These are phyloP conservation scores for Penicillium sclerotiorum DNA, from an alignment of 2,329 filamentous ascomycete species.

Conservation along the genomic window DNA sequence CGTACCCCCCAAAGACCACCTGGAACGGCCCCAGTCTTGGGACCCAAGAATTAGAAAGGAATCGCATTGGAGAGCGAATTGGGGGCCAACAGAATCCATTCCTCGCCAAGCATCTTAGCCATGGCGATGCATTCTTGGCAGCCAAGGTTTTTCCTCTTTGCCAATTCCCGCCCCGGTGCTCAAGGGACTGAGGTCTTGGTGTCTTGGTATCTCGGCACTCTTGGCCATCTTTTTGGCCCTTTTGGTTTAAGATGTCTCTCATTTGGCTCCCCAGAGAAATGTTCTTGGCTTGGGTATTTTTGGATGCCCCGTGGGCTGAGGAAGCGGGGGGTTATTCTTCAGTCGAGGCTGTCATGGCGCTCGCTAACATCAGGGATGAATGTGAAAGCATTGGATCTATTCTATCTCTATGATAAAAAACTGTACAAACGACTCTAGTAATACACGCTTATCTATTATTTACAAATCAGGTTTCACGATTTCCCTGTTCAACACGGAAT, in stretches of 20 bases:
- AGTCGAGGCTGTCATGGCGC: neutral
- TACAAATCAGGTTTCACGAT: too few species aligned
- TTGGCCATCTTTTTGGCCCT: constrained; percentile 3
- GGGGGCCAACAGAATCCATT: neutral
- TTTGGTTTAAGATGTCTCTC: neutral
- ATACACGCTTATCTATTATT: too few species aligned
- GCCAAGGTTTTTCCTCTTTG: constrained; percentile 30
- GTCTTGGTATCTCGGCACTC: constrained; percentile 19
- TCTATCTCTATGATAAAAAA: too few species aligned
- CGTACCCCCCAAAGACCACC: neutral
- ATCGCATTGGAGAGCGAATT: too few species aligned
- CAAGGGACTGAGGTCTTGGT: constrained; percentile 14
- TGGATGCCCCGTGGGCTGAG: neutral
- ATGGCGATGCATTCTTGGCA: constrained; percentile 27
- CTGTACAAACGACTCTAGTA: too few species aligned
- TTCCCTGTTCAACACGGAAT: too few species aligned
- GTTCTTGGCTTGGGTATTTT: neutral
- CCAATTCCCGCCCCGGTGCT: constrained; percentile 29
- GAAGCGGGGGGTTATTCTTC: neutral
- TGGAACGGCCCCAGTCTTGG: too few species aligned
- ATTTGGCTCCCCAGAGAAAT: neutral
- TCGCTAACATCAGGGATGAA: too few species aligned
- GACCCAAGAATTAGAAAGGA: neutral
- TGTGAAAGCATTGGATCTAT: too few species aligned
- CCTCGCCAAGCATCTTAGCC: constrained; percentile 21